Evolutionary conservation across 306 rosid genomes (phyloP), one percentile per base, ranked within the genome.

Genomic region (Castanea crenata): DNA sequence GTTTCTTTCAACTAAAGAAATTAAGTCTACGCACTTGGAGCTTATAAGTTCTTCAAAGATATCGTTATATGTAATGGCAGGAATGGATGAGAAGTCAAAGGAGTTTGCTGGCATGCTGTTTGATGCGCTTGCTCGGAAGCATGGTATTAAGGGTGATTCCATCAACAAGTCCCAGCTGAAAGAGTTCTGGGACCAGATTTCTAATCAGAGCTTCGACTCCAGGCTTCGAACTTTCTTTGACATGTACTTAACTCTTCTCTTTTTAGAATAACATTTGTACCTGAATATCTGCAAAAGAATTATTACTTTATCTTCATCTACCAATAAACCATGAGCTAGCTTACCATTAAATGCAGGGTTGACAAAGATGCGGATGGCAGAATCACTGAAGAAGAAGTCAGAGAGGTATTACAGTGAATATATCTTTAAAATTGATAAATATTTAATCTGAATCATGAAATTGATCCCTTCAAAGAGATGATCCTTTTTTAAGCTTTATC

Each of bases 311-410:
- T 62, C 16, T 31, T 64, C 20, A 31, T 64, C 44, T 25, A 32
- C 71, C 6, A 64, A 31, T 64, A 76, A 76, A 20, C 57, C 11
- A 51, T 16, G 41, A 41, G 46, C 46, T 41, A 64, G 62, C 25
- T 77, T 71, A 0, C 72, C 61, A 79, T 79, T 83, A 69, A 84
- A 71, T 88, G 79, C 85, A 91, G 95, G 92, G 91, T 91, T 52
- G 95, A 91, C 75, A 91, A 87, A 79, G 87, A 89, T 83, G 92
- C 91, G 5, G 92, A 89, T 84, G 92, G 95, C 0, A 85, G 92
- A 89, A 91, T 91, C 86, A 85, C 88, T 0, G 88, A 80, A 78
- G 87, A 80, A 34, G 95, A 91, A 78, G 81, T 91, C 70, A 91
- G 74, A 81, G 85, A 91, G 92, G 95, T 87, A 87, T 23, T 4